Conservation (phyloP, 306 rosid genomes). For the Comarum palustre region DNA sequence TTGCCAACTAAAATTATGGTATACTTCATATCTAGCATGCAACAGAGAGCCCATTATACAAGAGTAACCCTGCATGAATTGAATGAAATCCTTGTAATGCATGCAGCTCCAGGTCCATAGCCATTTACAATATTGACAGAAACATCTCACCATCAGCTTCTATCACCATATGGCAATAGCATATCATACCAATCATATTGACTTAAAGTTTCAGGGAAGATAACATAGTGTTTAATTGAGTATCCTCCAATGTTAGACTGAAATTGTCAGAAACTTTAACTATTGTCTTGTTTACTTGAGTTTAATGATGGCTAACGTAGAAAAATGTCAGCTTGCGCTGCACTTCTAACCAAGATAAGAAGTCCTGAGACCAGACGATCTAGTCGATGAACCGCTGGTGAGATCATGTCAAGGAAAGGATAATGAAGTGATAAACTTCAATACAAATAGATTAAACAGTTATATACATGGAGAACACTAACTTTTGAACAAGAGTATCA, state of each 20-base stretch:
- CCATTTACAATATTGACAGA: not conserved
- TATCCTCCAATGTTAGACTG: not conserved
- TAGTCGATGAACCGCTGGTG: constrained; percentile 78
- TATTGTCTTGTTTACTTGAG: not conserved
- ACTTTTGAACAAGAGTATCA: constrained; percentile 6
- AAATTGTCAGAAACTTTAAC: not conserved
- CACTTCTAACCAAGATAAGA: constrained; percentile 87
- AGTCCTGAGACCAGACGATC: constrained; percentile 98
- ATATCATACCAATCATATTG: not conserved
- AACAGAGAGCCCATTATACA: not conserved
- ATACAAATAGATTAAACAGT: constrained; percentile 15
- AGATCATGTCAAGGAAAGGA: constrained; percentile 54
- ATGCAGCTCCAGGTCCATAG: not conserved
- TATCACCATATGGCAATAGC: not conserved
- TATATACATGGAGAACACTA: constrained; percentile 7
- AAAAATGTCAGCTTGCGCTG: constrained; percentile 66
- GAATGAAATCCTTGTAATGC: not conserved
- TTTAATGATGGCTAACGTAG: not conserved
- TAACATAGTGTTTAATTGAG: not conserved
- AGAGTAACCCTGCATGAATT: not conserved
- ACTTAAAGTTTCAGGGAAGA: not conserved
- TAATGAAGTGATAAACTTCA: constrained; percentile 20
- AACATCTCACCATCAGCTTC: not conserved
- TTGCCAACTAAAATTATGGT: not conserved
- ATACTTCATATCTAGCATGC: not conserved